A percentile compares a stretch with the other conserved stretches of the same genome.
These are phyloP conservation scores for Orbilia brochopaga DNA, from an alignment of 2,329 filamentous ascomycete genomes.

Conservation along the genomic window DNA sequence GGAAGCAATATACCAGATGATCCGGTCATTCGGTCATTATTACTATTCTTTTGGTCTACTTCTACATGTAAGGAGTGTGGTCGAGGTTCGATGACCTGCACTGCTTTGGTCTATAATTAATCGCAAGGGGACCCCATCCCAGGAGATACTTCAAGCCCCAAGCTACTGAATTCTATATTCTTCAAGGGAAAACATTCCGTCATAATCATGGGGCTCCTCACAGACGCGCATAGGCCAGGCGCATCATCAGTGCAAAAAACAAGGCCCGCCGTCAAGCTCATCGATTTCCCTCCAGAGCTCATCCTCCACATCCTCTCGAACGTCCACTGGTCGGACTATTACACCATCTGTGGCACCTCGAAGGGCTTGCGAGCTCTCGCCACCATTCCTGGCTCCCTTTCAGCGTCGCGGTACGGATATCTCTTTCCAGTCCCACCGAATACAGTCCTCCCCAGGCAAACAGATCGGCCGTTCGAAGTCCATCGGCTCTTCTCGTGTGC, in stretches of 20 bases:
- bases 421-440: background rate
- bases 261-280: background rate
- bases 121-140: background rate
- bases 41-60: background rate
- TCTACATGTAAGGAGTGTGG: background rate
- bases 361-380: slow-evolving; percentile 9
- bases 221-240: background rate
- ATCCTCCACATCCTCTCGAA: slow-evolving; percentile 17
- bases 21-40: background rate
- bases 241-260: background rate
- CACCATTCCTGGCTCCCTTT: slow-evolving; percentile 13
- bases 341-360: slow-evolving; percentile 7
- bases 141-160: background rate
- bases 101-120: background rate
- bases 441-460: background rate
- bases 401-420: slow-evolving; percentile 12
- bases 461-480: slow-evolving; percentile 2
- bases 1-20: background rate
- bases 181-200: background rate
- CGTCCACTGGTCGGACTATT: slow-evolving; percentile 28
- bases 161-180: background rate
- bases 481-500: slow-evolving; percentile 19
- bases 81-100: too few relatives aligned
- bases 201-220: background rate
- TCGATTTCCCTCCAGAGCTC: slow-evolving; percentile 13